These are phyloP conservation scores for Hypoxylon sp. DNA, from an alignment of 2,329 filamentous ascomycete species.

Conservation along the genomic window DNA sequence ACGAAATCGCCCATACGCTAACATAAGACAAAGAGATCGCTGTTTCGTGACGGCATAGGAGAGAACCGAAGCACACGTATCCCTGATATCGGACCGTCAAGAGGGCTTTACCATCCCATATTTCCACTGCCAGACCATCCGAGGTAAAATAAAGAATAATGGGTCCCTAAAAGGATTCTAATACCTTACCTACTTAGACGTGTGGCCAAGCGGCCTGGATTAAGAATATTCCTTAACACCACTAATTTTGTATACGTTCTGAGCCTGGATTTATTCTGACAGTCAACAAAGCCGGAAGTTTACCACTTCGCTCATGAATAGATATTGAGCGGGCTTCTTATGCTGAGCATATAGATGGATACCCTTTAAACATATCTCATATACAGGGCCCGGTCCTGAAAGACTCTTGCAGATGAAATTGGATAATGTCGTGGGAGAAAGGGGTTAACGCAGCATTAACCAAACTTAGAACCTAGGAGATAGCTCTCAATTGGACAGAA, in stretches of 20 bases:
- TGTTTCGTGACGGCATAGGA: neutral
- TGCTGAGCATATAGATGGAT: neutral
- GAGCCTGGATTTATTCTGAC: neutral
- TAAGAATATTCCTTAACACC: slow-evolving; percentile 6
- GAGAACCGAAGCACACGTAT: neutral
- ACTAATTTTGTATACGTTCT: slow-evolving; percentile 9
- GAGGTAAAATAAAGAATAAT: neutral
- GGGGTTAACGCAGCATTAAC: no score
- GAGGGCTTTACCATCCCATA: neutral
- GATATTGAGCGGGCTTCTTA: neutral
- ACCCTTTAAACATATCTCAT: neutral
- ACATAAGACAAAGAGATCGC: slow-evolving; percentile 1
- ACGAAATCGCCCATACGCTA: neutral
- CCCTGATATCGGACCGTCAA: neutral
- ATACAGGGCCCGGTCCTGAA: neutral
- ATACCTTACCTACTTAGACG: no score
- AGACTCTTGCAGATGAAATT: no score
- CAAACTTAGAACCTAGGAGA: no score
- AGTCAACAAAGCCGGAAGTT: neutral
- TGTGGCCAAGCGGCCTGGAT: slow-evolving; percentile 13
- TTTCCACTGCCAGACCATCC: neutral
- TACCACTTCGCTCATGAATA: neutral
- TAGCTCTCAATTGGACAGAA: no score
- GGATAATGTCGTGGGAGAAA: no score
- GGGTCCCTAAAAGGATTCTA: neutral